Evolutionary conservation across 108 stramenopile species (phyloP).

Genomic region (Parmales sp.): DNA sequence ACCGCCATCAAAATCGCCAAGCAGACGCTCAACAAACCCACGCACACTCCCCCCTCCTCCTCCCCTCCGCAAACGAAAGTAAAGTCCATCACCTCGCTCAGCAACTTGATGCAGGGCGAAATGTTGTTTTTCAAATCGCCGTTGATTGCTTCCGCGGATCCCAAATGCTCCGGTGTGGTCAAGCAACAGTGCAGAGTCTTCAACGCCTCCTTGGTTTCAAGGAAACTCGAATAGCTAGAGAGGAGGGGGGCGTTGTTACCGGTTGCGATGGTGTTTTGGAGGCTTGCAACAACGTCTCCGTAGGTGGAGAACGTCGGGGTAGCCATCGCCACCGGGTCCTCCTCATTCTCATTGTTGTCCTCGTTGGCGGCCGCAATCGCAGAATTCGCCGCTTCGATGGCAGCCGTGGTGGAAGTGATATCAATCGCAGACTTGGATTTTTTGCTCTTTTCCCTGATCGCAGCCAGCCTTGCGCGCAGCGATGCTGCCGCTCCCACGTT

Average conservation of each 20-base stretch:
- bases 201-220: not conserved
- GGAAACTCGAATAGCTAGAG: no score
- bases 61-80: not conserved
- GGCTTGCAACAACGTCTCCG: not conserved
- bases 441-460: not conserved
- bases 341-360: no score
- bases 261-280: not conserved
- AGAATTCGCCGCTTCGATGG: not conserved
- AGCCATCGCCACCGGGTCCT: not conserved
- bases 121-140: not conserved
- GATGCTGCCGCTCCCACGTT: not conserved
- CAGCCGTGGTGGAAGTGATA: not conserved
- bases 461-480: not conserved
- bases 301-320: not conserved
- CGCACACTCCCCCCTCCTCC: not conserved
- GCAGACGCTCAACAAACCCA: not conserved
- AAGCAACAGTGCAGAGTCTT: not conserved
- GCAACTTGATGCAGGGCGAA: not conserved
- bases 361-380: constrained; percentile 1
- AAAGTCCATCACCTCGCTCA: not conserved
- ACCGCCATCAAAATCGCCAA: not conserved
- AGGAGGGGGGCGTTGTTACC: no score
- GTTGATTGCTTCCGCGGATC: not conserved
- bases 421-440: not conserved
- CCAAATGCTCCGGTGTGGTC: not conserved